A percentile compares a stretch with the other conserved stretches of the same genome.
Conservation (phyloP, 1,139 yeast species). For the Wickerhamiella pararugosa region DNA sequence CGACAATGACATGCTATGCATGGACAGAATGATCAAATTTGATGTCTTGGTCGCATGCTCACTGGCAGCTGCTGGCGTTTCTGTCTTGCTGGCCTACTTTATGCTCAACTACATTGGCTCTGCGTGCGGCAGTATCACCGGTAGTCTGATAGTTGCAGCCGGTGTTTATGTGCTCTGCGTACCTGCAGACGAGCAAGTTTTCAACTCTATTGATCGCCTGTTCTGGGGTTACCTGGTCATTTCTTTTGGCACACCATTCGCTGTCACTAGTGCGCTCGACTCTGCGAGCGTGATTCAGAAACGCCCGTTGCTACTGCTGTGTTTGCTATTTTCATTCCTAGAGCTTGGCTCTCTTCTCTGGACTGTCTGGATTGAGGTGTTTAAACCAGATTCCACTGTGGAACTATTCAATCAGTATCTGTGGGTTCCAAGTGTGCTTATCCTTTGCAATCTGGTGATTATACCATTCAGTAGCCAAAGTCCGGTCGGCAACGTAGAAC, state of each 20-base stretch:
- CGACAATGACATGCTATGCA: slow-evolving; percentile 2
- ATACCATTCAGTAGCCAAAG: slow-evolving; percentile 10
- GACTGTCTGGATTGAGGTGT: slow-evolving; percentile 46
- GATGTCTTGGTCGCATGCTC: slow-evolving; percentile 9
- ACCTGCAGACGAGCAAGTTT: slow-evolving; percentile 7
- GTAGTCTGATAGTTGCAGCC: slow-evolving; percentile 13
- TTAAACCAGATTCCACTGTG: slow-evolving; percentile 31
- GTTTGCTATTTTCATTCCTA: slow-evolving; percentile 61
- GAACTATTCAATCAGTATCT: slow-evolving; percentile 39
- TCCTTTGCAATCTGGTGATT: slow-evolving; percentile 45
- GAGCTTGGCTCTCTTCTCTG: slow-evolving; percentile 64
- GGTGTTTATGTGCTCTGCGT: slow-evolving; percentile 13
- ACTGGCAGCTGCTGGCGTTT: slow-evolving; percentile 9
- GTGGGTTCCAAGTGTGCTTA: slow-evolving; percentile 49
- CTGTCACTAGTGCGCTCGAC: slow-evolving; percentile 65
- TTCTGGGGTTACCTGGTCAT: slow-evolving; percentile 48
- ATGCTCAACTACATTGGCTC: slow-evolving; percentile 12
- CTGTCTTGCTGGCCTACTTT: slow-evolving; percentile 10
- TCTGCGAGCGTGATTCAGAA: slow-evolving; percentile 58
- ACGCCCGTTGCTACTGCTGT: slow-evolving; percentile 52
- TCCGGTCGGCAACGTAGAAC: slow-evolving; percentile 5
- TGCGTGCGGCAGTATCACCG: slow-evolving; percentile 10
- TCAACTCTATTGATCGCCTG: slow-evolving; percentile 35
- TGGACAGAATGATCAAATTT: slow-evolving; percentile 6
- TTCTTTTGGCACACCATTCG: slow-evolving; percentile 73